These are phyloP conservation scores for Erysimum cheiri DNA, from an alignment of 441 rosid genomes.

Conservation along the genomic window DNA sequence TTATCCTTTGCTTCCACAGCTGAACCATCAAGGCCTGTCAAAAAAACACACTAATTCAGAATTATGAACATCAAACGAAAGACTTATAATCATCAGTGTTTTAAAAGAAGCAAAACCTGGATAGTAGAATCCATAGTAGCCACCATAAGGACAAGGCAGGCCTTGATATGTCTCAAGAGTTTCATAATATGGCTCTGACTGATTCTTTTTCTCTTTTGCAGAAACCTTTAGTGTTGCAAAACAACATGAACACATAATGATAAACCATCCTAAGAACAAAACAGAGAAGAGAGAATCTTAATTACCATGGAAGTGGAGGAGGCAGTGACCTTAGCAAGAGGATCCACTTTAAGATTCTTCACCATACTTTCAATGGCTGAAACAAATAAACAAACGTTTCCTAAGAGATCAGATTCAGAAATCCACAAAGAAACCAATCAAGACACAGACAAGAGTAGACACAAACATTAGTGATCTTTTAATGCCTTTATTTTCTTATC, in stretches of 20 bases:
- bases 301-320: constrained; percentile 47
- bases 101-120: constrained; percentile 42
- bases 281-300: neutral
- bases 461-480: constrained; percentile 11
- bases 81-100: neutral
- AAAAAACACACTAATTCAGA: constrained; percentile 31
- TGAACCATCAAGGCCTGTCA: constrained; percentile 49
- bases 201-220: constrained; percentile 43
- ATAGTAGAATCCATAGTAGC: constrained; percentile 49
- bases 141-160: constrained; percentile 45
- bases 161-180: constrained; percentile 46
- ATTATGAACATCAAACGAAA: neutral
- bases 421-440: constrained; percentile 2
- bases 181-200: constrained; percentile 49
- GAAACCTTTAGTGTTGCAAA: constrained; percentile 28
- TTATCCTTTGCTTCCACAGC: constrained; percentile 41
- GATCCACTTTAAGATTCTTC: constrained; percentile 50
- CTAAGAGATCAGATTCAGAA: constrained; percentile 20
- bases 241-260: constrained; percentile 1
- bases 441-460: constrained; percentile 10
- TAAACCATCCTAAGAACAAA: neutral
- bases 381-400: constrained; percentile 20
- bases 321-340: constrained; percentile 40
- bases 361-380: constrained; percentile 52
- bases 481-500: constrained; percentile 8